Evolutionary conservation across 208 protist genomes (phyloP).

Genomic region (Borovskyia barvae): DNA sequence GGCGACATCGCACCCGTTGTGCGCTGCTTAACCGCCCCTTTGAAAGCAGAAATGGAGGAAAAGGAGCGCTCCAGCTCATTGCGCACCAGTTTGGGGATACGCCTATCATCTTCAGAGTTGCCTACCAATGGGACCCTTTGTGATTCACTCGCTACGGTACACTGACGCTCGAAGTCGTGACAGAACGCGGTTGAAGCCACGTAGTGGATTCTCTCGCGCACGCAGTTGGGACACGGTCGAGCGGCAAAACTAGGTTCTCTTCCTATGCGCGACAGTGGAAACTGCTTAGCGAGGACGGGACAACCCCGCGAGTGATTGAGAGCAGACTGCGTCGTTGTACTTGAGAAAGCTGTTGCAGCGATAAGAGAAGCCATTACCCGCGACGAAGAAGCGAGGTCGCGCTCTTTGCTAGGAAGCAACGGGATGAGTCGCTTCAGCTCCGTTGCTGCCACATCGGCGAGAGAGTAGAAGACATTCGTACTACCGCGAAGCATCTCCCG

Average conservation of each 20-base stretch:
- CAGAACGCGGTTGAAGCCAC: constrained; percentile 70
- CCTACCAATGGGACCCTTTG: background rate
- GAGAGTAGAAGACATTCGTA: background rate
- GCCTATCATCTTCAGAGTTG: background rate
- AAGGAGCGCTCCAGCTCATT: constrained; percentile 30
- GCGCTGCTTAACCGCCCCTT: constrained; percentile 34
- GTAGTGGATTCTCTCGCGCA: constrained; percentile 62
- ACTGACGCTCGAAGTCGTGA: constrained; percentile 45
- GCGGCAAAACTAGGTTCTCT: constrained; percentile 42
- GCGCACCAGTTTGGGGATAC: constrained; percentile 12
- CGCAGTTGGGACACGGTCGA: constrained; percentile 51
- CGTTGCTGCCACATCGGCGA: constrained; percentile 10
- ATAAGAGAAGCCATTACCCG: constrained; percentile 37
- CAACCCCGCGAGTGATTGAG: constrained; percentile 41
- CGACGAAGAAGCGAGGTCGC: background rate
- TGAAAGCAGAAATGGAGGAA: constrained; percentile 32
- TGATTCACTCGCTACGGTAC: background rate
- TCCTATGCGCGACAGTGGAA: constrained; percentile 49
- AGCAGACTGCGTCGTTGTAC: constrained; percentile 5
- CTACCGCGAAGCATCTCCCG: constrained; percentile 11
- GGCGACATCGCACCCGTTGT: constrained; percentile 34
- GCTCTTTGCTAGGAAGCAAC: constrained; percentile 6
- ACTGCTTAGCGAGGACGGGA: constrained; percentile 35
- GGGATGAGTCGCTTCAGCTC: constrained; percentile 26
- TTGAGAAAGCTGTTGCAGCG: constrained; percentile 26